Conservation (phyloP, 2,329 filamentous ascomycete species). For the Diaporthe sp. region DNA sequence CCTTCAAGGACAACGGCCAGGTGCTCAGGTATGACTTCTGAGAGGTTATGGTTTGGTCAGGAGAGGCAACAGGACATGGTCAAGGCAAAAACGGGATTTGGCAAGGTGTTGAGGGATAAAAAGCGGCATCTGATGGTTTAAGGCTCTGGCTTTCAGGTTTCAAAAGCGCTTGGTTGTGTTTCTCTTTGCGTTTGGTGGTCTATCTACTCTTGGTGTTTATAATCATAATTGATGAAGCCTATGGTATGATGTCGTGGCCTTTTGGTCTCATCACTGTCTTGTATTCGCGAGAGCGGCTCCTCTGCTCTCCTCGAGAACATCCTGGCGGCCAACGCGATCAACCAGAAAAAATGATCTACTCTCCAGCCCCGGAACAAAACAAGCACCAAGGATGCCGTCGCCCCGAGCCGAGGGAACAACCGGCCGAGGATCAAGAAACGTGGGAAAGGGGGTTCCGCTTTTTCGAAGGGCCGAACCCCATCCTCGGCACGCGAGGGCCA, state of each 20-base stretch:
- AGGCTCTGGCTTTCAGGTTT: neutral
- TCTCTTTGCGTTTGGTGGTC: neutral
- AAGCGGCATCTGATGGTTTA: neutral
- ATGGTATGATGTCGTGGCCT: neutral
- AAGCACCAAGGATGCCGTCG: neutral
- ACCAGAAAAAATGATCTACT: neutral
- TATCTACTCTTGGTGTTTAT: neutral
- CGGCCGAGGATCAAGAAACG: neutral
- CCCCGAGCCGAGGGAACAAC: neutral
- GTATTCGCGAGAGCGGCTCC: too few relatives aligned
- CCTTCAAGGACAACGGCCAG: conserved; percentile 23
- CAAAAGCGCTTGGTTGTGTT: neutral
- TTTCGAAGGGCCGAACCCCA: neutral
- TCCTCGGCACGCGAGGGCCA: neutral
- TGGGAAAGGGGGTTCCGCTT: neutral
- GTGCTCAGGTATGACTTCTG: conserved; percentile 25
- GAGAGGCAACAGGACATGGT: neutral
- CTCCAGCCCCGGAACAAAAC: too few relatives aligned
- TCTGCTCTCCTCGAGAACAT: neutral
- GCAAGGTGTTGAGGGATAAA: neutral
- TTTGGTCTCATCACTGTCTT: neutral
- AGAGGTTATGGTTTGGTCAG: neutral
- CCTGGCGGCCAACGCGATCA: neutral
- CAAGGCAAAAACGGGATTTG: neutral
- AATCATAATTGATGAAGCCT: neutral